Evolutionary conservation across 129 eudicot species (phyloP).

Genomic region (Flaveria sonorensis): DNA sequence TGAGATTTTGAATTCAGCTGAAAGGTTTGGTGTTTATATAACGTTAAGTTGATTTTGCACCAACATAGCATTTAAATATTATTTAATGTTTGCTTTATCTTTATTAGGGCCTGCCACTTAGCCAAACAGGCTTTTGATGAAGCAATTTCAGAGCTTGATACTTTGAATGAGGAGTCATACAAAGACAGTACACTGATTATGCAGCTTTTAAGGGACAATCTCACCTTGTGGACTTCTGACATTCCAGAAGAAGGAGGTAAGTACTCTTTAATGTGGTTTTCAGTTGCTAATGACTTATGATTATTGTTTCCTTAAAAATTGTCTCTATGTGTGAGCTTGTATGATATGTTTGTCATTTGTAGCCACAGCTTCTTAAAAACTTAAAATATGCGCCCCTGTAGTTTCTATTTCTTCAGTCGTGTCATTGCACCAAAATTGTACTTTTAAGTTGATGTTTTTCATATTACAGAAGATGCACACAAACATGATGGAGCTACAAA

Average conservation of each 20-base stretch:
- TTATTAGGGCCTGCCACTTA: conserved; percentile 49
- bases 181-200: conserved; percentile 60
- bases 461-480: conserved; percentile 29
- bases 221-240: conserved; percentile 63
- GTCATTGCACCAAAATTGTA: not conserved
- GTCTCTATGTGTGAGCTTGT: not conserved
- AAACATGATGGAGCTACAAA: conserved; percentile 35
- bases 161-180: conserved; percentile 56
- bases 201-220: conserved; percentile 62
- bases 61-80: not conserved
- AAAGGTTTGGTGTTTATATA: conserved; percentile 42
- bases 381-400: not conserved
- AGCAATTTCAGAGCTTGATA: conserved; percentile 61
- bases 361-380: not conserved
- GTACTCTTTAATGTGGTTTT: conserved; percentile 7
- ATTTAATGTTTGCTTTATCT: not conserved
- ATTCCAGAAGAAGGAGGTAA: conserved; percentile 56
- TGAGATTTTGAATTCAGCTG: conserved; percentile 66
- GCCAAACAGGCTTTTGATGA: conserved; percentile 65
- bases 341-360: conserved; percentile 1
- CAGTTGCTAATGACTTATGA: not conserved
- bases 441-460: not conserved
- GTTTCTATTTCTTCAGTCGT: not conserved
- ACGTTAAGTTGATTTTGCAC: conserved; percentile 15
- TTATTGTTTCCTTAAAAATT: not conserved